These are phyloP conservation scores for Trametes villosa DNA, from an alignment of 768 basidiomycete species.

Conservation along the genomic window DNA sequence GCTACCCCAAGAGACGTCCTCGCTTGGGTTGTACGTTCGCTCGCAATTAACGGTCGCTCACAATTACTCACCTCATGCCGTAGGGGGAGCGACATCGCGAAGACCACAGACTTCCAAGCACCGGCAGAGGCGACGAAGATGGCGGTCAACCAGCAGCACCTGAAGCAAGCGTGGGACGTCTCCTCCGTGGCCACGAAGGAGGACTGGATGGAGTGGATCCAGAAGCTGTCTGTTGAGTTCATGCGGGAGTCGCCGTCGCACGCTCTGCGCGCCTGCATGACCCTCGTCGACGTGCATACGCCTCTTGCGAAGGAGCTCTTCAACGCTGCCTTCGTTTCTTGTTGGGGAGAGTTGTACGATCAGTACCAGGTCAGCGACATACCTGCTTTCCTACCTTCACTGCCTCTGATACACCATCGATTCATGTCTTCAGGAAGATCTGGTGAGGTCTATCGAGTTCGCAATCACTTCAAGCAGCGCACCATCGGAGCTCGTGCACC, in stretches of 20 bases:
- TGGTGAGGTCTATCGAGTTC: slow-evolving; percentile 85
- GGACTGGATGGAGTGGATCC: slow-evolving; percentile 97
- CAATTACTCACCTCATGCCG: slow-evolving; percentile 53
- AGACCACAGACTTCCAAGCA: slow-evolving; percentile 74
- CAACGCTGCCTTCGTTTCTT: slow-evolving; percentile 97
- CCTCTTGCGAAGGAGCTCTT: slow-evolving; percentile 94
- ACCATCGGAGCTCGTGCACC: slow-evolving; percentile 88
- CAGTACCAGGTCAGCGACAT: slow-evolving; percentile 78
- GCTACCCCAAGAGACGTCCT: slow-evolving; percentile 71
- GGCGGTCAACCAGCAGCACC: slow-evolving; percentile 93
- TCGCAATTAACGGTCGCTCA: no score
- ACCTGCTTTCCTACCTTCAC: background rate
- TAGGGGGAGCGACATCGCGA: slow-evolving; percentile 62
- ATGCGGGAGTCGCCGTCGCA: slow-evolving; percentile 99
- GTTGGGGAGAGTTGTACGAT: slow-evolving; percentile 95
- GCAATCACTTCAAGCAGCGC: slow-evolving; percentile 80
- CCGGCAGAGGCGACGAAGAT: slow-evolving; percentile 84
- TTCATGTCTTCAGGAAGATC: slow-evolving; percentile 71
- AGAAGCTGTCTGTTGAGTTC: slow-evolving; percentile 88
- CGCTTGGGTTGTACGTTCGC: slow-evolving; percentile 6
- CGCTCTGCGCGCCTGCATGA: slow-evolving; percentile 96
- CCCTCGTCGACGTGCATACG: slow-evolving; percentile 86
- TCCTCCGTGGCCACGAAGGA: slow-evolving; percentile 75
- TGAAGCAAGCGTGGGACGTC: slow-evolving; percentile 96
- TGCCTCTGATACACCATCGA: background rate